Conservation (phyloP, 176 grass and related monocot genomes). For the Aechmea fasciata region DNA sequence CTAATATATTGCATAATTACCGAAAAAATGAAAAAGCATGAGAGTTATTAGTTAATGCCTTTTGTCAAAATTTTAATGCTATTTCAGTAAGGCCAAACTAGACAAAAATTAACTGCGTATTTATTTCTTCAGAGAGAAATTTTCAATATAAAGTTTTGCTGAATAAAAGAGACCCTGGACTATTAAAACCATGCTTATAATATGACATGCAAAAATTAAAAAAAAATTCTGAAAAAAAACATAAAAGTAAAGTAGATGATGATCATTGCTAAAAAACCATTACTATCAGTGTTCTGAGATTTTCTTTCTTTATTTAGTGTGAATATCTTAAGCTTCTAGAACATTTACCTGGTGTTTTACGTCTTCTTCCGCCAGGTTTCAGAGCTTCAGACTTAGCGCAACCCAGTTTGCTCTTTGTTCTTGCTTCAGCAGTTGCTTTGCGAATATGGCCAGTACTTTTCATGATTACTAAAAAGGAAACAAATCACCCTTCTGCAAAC, state of each 20-base stretch:
- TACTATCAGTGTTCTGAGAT: not conserved
- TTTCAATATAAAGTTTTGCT: no score
- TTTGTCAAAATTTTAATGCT: no score
- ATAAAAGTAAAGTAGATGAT: no score
- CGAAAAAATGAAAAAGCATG: not conserved
- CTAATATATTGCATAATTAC: not conserved
- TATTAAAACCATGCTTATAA: no score
- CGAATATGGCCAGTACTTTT: conserved; percentile 31
- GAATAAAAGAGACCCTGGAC: no score
- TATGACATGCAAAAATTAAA: no score
- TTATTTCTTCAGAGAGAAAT: no score
- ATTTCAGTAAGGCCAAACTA: no score
- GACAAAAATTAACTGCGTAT: no score
- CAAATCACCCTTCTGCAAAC: conserved; percentile 4
- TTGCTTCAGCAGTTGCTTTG: conserved; percentile 30
- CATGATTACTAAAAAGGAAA: conserved; percentile 22
- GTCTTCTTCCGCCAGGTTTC: conserved; percentile 42
- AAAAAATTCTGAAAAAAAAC: no score
- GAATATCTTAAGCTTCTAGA: not conserved
- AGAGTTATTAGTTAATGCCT: no score
- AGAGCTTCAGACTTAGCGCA: conserved; percentile 36
- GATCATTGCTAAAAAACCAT: no score
- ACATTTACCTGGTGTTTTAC: conserved; percentile 53
- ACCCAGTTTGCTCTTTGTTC: conserved; percentile 28
- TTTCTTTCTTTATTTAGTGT: not conserved